Base-by-base conservation (phyloP, 306 rosid genomes). In the Comarum palustre region DNA sequence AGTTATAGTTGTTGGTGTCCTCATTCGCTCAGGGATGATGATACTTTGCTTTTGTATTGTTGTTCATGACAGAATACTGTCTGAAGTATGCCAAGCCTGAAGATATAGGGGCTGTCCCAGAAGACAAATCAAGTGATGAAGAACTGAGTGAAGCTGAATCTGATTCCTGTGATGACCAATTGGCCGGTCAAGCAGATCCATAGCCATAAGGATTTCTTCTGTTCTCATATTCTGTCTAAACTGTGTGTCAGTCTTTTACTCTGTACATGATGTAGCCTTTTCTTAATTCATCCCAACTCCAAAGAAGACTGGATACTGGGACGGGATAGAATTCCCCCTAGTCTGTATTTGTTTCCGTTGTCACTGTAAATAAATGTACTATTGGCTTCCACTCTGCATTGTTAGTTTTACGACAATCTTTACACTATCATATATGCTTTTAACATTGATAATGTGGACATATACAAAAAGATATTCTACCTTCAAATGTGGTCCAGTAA, bases 1-100 rank as follows among this genome's bases (percentile, higher is more conserved):
- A 57, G 5, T 34, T 15, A 15, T 5, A 62, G 11, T 36, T 4
- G 38, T 3, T 38, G 31, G 50, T 38, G 32, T 17, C 7, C 47
- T 27, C 6, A 3, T 38, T 20, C 4, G 24, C 24, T 20, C 4
- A n/a, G 19, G 10, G 31, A 64, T 64, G 27, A 36, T 63, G 15
- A 64, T 38, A 64, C 39, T 9, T 64, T n/a, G 17, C 19, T 64
- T 64, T 20, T 41, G 34, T 34, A 32, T 4, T 47, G n/a, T 71
- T 65, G 50, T 39, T 70, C 71, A 65, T 29, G n/a, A 78, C 96
- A 94, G 98, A 91, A 67, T 94, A 80, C 75, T 82, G 94, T 80
- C 87, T 89, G 77, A 91, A 82, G 80, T 91, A 89, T 82, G 98
- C 98, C 59, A 94, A 91, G 78, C 85, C 96, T 19, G 96, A 91